Base-by-base conservation (phyloP, 768 basidiomycete species). In the Lentinula aciculospora region DNA sequence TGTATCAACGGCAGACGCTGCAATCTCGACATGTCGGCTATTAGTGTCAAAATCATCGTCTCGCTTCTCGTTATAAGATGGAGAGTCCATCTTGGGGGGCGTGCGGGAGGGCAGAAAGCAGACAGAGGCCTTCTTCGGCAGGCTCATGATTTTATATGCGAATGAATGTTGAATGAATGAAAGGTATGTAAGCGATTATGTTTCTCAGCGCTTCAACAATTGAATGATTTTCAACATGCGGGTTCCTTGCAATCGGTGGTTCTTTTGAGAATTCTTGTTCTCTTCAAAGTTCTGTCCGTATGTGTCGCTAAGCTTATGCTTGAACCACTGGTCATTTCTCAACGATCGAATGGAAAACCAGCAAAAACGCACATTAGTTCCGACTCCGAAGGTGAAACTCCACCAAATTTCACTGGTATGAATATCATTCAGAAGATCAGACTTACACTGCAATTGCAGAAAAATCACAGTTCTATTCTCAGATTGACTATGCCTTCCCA, bases 1-100 rank as follows among this genome's bases (percentile, higher is more conserved):
- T 3, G 77, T 75, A 50, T 80, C 80, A 7, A 77, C 67, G 27
- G 76, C 56, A 45, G 54, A 44, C 13, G 36, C 36, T 25, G 29
- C 21, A 19, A 56, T 15, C 21, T 56, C 31, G 4, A 32, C 40
- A 17, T 40, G 54, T 28, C 29, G n/a, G 25, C 21, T 25, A n/a
- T 34, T 3, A 9, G 19, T 3, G 54, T 46, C 54, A n/a, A 42
- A 31, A 29, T 53, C 23, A 17, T 2, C 19, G 37, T 45, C 42
- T 31, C 27, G 39, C 44, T 56, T 56, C 28, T 29, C 37, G 42
- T n/a, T 45, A 23, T 29, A 28, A 45, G 40, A 29, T 27, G 15
- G 3, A 23, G 39, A 19, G 12, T 19, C 32, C 40, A 44, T 31
- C 25, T 42, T 34, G 44, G 19, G 36, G 27, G 51, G 29, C 4